Base-by-base conservation (phyloP, 495 filamentous ascomycete species). In the Aspergillus taichungensis region DNA sequence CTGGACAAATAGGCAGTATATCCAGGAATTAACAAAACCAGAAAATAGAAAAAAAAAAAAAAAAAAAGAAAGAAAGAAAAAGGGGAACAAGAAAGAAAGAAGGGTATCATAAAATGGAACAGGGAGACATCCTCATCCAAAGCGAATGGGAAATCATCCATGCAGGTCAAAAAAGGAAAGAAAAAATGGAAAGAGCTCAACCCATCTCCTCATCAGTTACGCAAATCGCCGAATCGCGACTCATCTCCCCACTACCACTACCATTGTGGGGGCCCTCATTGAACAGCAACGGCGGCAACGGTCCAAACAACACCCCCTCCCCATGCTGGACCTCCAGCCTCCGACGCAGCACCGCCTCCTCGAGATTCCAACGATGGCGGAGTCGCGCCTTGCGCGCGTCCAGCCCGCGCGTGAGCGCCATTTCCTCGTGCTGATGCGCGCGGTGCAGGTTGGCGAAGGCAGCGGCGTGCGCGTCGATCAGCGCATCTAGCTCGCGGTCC, bases 311-410 rank as follows among this genome's bases (percentile, higher is more conserved):
- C 34, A 69, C 50, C 3, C 67, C 74, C 34, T 69, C 50, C 3
- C 67, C 74, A 40, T 68, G 60, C 50, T 66, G 55, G 11, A 56
- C 52, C 59, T 84, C 82, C 29, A 85, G 53, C 55, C 77, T 74
- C 45, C 69, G 74, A 13, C 81, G 69, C 52, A 82, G 47, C 18
- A 88, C 74, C 47, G 82, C 80, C 47, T 73, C 76, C 45, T 75
- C 74, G n/a, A 88, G 49, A 42, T 64, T 59, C 85, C 85, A 88
- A 35, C 81, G 64, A 34, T 57, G 59, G 14, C 63, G 57, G 6
- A 89, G 54, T 38, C 61, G 66, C 2, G 50, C 58, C 60, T 72
- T 76, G 49, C 79, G 74, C 34, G 66, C 62, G 3, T 62, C 55
- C 43, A 87, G 72, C 0, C 68, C 60, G 10, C 63, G 62, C 6